phyloP scores from a whole-genome alignment of 164 flowering plant species.

The Aristolochia contorta region DNA sequence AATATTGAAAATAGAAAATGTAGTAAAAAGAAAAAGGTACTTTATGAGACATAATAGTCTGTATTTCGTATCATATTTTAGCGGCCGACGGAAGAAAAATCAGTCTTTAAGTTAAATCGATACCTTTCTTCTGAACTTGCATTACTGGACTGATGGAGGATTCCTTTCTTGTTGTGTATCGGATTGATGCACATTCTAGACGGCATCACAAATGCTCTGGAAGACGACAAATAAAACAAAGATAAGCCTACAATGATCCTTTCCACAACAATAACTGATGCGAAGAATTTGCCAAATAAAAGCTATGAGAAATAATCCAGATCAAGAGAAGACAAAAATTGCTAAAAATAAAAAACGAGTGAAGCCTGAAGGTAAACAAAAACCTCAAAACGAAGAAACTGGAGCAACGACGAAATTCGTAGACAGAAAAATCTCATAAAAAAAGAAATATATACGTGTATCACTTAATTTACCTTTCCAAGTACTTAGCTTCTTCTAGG shows the following conservation, averaged over 20 bases:
- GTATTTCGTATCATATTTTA: not conserved
- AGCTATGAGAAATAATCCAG: not conserved
- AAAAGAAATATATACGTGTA: not conserved
- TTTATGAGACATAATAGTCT: not conserved
- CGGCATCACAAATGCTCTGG: conserved; percentile 94
- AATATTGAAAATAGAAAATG: not conserved
- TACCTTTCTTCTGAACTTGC: conserved; percentile 61
- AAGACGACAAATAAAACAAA: conserved; percentile 8
- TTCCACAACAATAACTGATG: too few species aligned
- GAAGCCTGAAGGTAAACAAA: too few species aligned
- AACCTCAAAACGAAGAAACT: not conserved
- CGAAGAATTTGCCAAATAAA: not conserved
- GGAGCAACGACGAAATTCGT: not conserved
- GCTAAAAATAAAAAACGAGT: not conserved
- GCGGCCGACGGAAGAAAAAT: not conserved
- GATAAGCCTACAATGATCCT: not conserved
- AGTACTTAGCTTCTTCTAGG: conserved; percentile 88
- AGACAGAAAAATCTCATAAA: not conserved
- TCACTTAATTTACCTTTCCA: conserved; percentile 42
- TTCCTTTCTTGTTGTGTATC: conserved; percentile 82
- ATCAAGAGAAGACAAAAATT: not conserved
- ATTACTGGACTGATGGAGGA: conserved; percentile 48
- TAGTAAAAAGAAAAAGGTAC: not conserved
- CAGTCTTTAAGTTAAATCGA: conserved; percentile 6
- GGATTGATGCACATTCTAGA: conserved; percentile 94